These are phyloP conservation scores for Hyparrhenia diplandra DNA, from an alignment of 176 grass and related monocot species.

Conservation along the genomic window DNA sequence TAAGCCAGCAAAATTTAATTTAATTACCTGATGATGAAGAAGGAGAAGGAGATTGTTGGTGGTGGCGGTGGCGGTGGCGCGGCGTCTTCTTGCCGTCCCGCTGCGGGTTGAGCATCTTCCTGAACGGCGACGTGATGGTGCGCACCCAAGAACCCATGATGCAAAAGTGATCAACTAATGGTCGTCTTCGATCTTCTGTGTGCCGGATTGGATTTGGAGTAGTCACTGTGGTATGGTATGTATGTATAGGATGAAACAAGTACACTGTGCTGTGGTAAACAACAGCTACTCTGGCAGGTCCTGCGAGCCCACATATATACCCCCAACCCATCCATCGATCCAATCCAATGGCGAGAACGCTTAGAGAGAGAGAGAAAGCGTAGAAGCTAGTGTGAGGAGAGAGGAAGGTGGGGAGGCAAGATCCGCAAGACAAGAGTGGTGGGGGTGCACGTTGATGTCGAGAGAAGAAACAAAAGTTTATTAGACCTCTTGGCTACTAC, in stretches of 20 bases:
- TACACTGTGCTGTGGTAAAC: slow-evolving; percentile 23
- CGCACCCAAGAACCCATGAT: slow-evolving; percentile 58
- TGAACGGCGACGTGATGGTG: slow-evolving; percentile 53
- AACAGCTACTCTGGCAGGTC: not conserved
- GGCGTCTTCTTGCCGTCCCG: slow-evolving; percentile 33
- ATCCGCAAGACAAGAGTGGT: slow-evolving; percentile 52
- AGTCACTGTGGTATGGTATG: not conserved
- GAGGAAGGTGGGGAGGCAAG: slow-evolving; percentile 38
- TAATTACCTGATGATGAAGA: not conserved
- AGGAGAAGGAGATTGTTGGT: not conserved
- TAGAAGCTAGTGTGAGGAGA: not conserved
- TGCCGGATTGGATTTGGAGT: not conserved
- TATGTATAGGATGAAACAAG: not conserved
- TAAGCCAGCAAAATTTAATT: not conserved
- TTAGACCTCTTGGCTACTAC: not conserved
- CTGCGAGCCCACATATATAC: slow-evolving; percentile 21
- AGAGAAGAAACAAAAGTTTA: not conserved
- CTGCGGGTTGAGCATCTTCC: slow-evolving; percentile 49
- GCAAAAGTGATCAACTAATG: too few relatives aligned
- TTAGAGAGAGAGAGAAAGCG: not conserved
- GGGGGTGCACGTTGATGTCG: slow-evolving; percentile 36
- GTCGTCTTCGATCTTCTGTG: too few relatives aligned
- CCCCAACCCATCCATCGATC: not conserved
- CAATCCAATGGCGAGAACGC: too few relatives aligned
- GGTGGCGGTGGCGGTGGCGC: not conserved